Base-by-base conservation (phyloP, 2,329 filamentous ascomycete species). In the Fusarium sp. region DNA sequence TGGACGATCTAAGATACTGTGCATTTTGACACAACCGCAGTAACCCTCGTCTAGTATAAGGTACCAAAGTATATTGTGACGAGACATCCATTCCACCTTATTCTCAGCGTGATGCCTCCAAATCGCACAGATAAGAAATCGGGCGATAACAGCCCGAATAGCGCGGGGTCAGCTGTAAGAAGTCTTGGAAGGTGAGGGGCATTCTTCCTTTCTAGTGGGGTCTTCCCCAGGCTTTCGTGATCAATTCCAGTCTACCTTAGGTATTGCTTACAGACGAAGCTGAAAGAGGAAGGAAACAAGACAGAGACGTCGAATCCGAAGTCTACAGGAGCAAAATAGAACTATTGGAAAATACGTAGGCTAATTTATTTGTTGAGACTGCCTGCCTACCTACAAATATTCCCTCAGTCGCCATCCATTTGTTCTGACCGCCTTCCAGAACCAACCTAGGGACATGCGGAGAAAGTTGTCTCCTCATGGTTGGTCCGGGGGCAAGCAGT, bases 391-490 rank as follows among this genome's bases (percentile, higher is more conserved):
- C 54, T n/a, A 44, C 53, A 52, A 45, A 59, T 64, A 64, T 71
- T 71, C 53, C 62, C 58, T 71, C 70, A 73, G 58, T 56, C 29
- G 52, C 52, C 59, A 42, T 52, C 42, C 25, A 57, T 56, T 56
- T 58, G 57, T 74, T 73, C 71, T 67, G 71, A 74, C 71, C 65
- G 65, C 71, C 68, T 74, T 74, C 71, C 60, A 74, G 71, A 74
- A 74, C 52, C 39, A 36, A 35, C 58, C 41, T 36, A 25, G 22
- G 46, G 56, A 54, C 35, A 69, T 73, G 68, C 68, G 70, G 68
- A 70, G 59, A 67, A 65, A 59, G 62, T 17, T 63, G 63, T 60
- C 53, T 57, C 36, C 45, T 39, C 56, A 38, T 69, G 68, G 71
- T 73, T 74, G 71, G 71, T 35, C 56, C 44, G 59, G 22, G 22